Base-by-base conservation (phyloP, 768 basidiomycete genomes). In the Gelatoporia subvermispora region DNA sequence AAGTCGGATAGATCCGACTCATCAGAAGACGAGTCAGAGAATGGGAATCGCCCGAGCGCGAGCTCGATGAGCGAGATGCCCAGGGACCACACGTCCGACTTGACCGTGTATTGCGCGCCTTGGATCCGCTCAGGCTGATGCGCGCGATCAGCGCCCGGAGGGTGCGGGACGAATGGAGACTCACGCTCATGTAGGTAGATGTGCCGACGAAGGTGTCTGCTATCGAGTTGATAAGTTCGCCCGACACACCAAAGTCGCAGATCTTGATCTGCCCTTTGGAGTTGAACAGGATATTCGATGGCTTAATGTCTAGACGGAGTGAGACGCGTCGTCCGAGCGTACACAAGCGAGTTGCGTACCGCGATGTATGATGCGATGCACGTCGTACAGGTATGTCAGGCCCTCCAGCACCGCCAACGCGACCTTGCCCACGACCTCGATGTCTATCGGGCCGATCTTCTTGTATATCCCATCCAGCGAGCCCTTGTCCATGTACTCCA, bases 161-260 rank as follows among this genome's bases (percentile, higher is more conserved):
- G 34, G 24, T 55, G 48, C 44, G 35, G 36, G 41, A 42, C 40
- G 31, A 35, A 37, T 40, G 36, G 45, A 39, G 18, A 80, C 85
- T 62, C 68, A 98, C 96, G 58, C 96, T 98, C 95, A 98, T 99
- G 66, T 99, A 99, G 3, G 94, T 98, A 53, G 90, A 93, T 13
- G 96, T 99, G 23, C 96, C 95, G 35, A 99, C 96, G 64, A 98
- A 99, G 1, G 96, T 98, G 69, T 98, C 94, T 34, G 96, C 96
- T 54, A 98, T 95, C 8, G 92, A 94, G 70, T 98, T 98, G 71
- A 98, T 95, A 60, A 99, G 78, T 66, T 99, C 96, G 28, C 96
- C 96, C 1, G 94, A 97, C 7, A 99, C 96, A 35, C 96, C 96
- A 65, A 98, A 99, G 68, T 99, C 96, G 62, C 95, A 97, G 47